A percentile compares a stretch with the other conserved stretches of the same genome.
These are phyloP conservation scores for Citrus reticulata DNA, from an alignment of 345 rosid species.

Conservation along the genomic window DNA sequence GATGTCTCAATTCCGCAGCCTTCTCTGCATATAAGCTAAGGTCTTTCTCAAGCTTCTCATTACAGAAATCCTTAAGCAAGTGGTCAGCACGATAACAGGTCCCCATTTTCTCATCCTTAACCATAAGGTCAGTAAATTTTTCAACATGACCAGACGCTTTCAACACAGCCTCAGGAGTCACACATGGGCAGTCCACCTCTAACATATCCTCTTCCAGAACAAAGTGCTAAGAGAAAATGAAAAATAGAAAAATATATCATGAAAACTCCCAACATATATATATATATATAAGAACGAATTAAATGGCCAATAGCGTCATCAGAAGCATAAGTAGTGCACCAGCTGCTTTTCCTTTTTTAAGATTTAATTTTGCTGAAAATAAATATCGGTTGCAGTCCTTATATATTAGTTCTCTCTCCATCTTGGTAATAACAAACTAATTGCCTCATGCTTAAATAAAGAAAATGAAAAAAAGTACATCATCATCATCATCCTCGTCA, in stretches of 20 bases:
- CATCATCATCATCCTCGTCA: no score
- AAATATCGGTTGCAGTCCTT: no score
- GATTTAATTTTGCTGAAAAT: no score
- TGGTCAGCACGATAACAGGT: conserved; percentile 88
- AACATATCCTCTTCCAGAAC: conserved; percentile 90
- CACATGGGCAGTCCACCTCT: conserved; percentile 94
- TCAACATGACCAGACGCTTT: conserved; percentile 99
- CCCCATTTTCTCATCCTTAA: conserved; percentile 85
- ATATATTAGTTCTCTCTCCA: no score
- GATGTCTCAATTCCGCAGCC: conserved; percentile 79
- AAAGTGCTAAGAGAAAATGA: conserved; percentile 69
- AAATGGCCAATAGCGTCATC: no score
- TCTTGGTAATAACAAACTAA: no score
- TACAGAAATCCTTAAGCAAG: conserved; percentile 85
- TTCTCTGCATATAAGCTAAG: conserved; percentile 54
- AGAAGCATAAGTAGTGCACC: no score
- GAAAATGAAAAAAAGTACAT: no score
- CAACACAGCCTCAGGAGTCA: conserved; percentile 88
- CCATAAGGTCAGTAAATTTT: conserved; percentile 98
- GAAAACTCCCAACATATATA: no score
- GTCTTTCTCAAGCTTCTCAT: conserved; percentile 85
- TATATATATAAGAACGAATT: no score
- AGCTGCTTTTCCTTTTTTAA: no score
- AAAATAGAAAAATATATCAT: not conserved
- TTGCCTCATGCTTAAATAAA: no score